Conservation (phyloP, 805 yeast genomes). For the Sungouiozyma intestinalis region DNA sequence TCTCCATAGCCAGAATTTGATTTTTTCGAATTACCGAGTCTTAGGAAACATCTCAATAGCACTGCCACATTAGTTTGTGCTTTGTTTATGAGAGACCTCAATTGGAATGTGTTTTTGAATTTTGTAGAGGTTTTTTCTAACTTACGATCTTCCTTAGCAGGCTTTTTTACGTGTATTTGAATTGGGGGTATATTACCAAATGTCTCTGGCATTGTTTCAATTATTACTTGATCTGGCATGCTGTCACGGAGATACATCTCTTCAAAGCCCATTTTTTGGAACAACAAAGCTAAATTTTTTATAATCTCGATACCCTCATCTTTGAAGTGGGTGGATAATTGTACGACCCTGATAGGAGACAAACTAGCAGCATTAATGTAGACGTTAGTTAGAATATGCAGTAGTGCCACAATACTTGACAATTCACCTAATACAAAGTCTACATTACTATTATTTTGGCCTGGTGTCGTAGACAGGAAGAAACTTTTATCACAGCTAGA, state of each 20-base stretch:
- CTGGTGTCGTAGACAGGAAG: constrained; percentile 16
- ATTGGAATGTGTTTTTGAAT: constrained; percentile 50
- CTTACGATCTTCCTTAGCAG: constrained; percentile 27
- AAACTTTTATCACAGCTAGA: constrained; percentile 17
- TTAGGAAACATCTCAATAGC: constrained; percentile 34
- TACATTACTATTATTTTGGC: constrained; percentile 7
- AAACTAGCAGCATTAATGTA: constrained; percentile 44
- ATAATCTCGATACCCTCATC: constrained; percentile 32
- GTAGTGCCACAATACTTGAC: constrained; percentile 32
- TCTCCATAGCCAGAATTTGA: constrained; percentile 20
- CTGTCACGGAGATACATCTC: constrained; percentile 41
- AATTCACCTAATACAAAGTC: constrained; percentile 16
- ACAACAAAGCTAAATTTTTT: constrained; percentile 34
- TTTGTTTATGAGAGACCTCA: constrained; percentile 41
- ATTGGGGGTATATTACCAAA: constrained; percentile 34
- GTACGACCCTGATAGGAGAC: constrained; percentile 34
- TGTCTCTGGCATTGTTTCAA: constrained; percentile 28
- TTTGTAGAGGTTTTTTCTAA: constrained; percentile 44
- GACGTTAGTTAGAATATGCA: constrained; percentile 45
- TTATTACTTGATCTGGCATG: constrained; percentile 39
- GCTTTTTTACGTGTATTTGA: constrained; percentile 36
- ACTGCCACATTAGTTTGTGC: constrained; percentile 37
- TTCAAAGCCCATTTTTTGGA: constrained; percentile 44
- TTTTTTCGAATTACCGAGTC: constrained; percentile 37
- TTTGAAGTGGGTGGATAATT: constrained; percentile 19